Base-by-base conservation (phyloP, 2,329 filamentous ascomycete genomes). In the Fusarium sp. region DNA sequence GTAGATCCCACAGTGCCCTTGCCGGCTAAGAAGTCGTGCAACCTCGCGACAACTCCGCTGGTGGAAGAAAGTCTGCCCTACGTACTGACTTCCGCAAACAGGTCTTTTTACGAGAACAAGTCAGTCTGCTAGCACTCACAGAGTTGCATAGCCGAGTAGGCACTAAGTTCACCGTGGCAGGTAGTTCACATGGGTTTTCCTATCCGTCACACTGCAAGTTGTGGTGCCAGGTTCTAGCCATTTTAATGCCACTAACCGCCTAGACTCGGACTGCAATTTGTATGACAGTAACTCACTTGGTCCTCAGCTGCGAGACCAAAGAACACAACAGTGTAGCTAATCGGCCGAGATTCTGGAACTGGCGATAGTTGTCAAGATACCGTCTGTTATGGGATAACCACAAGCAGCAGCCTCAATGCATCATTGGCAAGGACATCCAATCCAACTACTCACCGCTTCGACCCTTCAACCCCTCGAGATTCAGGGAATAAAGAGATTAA, bases 61-160 rank as follows among this genome's bases (percentile, higher is more conserved):
- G 48, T 48, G 53, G 58, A 44, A 45, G 30, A 22, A 47, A 52
- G 44, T 59, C 63, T 65, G 67, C 64, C 20, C 40, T 32, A 44
- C 37, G 24, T 51, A 69, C 56, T 56, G 32, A 55, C 41, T 57
- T 69, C 46, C 40, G 60, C 55, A 55, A 67, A 67, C 41, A 52
- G 57, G 48, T 58, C 49, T 49, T 60, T 32, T 37, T n/a, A 37
- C 34, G 34, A 37, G 34, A 27, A 37, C 27, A 64, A 45, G 27
- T 48, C 57, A 37, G 48, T 34, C 37, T n/a, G 37, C 41, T 13
- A 27, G 30, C 18, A 16, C 32, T 20, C 14, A 24, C 22, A 11
- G 13, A 24, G 41, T 44, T 25, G 14, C 20, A 40, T 34, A 32
- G 42, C 12, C 27, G n/a, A 12, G 25, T 18, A 34, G 44, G 49